Base-by-base conservation (phyloP, 768 basidiomycete species). In the Tubosaeta brunneosetosa region DNA sequence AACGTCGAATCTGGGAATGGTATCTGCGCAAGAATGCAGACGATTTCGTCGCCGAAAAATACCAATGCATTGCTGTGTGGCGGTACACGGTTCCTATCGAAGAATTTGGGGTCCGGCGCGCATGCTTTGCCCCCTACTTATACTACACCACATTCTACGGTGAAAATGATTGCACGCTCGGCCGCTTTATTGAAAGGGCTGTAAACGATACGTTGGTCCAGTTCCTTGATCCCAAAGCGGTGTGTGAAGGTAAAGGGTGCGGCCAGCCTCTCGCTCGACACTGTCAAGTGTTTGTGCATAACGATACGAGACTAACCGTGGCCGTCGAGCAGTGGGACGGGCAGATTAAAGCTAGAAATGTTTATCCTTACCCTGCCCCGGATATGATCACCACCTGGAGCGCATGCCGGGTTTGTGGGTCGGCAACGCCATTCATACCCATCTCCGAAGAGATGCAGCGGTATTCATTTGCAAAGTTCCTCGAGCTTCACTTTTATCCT, bases 401-500 rank as follows among this genome's bases (percentile, higher is more conserved):
- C 62, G 79, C 83, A 7, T 99, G 97, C 69, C 81, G 86, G 52
- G 70, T 85, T 25, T 91, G 84, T 65, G 85, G 80, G 29, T 86
- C 77, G 6, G 86, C 85, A 1, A 94, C 91, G 3, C 90, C 91
- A 3, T 90, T 94, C 70, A 88, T 94, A 58, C 86, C 85, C 6
- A 84, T 92, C 36, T 91, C 91, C 2, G 86, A 91, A 60, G 93
- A 95, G 66, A 93, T 94, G 78, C 88, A 91, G 62, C 76, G 86
- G 51, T 93, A 95, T 66, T 97, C 94, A 5, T 95, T 97, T 66
- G 91, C 88, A 33, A 94, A 97, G 61, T 98, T 95, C 68, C 79
- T 99, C 27, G 95, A 99, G 65, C 82, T 95, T 26, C 89, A 93
- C 64, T 97, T 97, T 69, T 97, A 98, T 70, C 94, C 93, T 29